A percentile compares a stretch with the other conserved stretches of the same genome.
Conservation (phyloP, 768 basidiomycete species). For the Chalciporus pseudorubinellus region DNA sequence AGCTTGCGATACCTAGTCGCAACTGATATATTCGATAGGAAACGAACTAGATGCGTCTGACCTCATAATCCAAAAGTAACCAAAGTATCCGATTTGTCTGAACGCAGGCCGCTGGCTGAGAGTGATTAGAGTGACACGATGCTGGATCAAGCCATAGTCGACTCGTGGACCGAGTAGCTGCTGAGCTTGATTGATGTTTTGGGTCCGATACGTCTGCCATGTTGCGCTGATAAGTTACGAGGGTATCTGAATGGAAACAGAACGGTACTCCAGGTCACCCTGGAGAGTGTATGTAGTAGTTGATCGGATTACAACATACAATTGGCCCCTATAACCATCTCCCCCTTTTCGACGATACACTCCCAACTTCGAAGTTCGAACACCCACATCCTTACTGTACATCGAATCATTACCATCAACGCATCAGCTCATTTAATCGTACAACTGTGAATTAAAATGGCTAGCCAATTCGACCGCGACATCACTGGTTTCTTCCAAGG, state of each 20-base stretch:
- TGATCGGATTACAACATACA: no score
- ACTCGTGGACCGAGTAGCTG: slow-evolving; percentile 1
- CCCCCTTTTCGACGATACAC: no score
- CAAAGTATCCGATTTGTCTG: slow-evolving; percentile 82
- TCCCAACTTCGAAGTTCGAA: no score
- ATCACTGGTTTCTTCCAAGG: background rate
- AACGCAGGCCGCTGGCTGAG: slow-evolving; percentile 87
- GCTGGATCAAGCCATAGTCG: slow-evolving; percentile 12
- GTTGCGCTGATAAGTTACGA: slow-evolving; percentile 1
- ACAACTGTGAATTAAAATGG: no score
- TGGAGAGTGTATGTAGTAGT: background rate
- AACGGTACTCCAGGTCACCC: background rate
- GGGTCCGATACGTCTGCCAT: slow-evolving; percentile 84
- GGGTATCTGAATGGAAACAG: background rate
- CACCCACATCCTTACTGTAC: no score
- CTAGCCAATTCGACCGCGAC: background rate
- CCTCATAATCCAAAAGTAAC: slow-evolving; percentile 88
- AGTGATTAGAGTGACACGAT: slow-evolving; percentile 28
- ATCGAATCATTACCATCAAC: no score
- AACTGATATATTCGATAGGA: slow-evolving; percentile 19
- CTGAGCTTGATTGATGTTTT: slow-evolving; percentile 70
- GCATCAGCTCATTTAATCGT: no score
- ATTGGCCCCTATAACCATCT: no score
- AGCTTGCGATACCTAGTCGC: slow-evolving; percentile 13
- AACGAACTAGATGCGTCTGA: slow-evolving; percentile 29